Percentiles rank a stretch among this genome's conserved stretches.
Conservation (phyloP, 768 basidiomycete species). For the Tricholoma matsutake region DNA sequence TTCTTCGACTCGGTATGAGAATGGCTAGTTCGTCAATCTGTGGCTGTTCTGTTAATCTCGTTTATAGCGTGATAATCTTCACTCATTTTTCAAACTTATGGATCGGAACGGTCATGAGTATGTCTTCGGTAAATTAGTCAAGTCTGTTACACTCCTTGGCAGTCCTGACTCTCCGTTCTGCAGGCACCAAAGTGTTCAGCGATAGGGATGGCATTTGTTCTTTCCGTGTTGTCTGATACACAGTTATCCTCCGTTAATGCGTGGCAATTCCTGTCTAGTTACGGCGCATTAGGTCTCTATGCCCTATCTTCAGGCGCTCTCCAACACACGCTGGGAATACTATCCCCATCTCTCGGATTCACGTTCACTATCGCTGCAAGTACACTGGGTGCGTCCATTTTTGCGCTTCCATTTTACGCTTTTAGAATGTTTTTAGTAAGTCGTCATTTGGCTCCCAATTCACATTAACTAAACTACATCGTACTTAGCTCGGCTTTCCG, state of each 20-base stretch:
- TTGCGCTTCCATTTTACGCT: constrained; percentile 63
- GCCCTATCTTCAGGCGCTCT: constrained; percentile 57
- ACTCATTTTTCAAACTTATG: constrained; percentile 68
- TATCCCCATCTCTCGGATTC: constrained; percentile 56
- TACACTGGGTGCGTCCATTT: constrained; percentile 58
- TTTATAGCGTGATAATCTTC: constrained; percentile 61
- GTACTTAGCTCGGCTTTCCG: constrained; percentile 44
- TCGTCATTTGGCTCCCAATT: background rate
- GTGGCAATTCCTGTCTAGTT: constrained; percentile 54
- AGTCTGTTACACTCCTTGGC: background rate
- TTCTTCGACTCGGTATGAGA: constrained; percentile 59
- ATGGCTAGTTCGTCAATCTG: background rate
- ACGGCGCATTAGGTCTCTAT: constrained; percentile 61
- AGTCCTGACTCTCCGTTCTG: constrained; percentile 2
- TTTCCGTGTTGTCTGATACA: constrained; percentile 60
- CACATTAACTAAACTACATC: background rate
- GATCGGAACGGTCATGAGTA: constrained; percentile 51
- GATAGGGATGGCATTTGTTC: constrained; percentile 43
- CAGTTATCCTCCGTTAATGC: constrained; percentile 37
- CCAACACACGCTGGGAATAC: constrained; percentile 56
- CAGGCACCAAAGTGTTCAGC: constrained; percentile 52
- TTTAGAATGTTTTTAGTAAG: constrained; percentile 59
- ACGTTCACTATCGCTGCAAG: constrained; percentile 54
- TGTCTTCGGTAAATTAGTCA: constrained; percentile 44
- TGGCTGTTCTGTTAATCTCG: constrained; percentile 3